Evolutionary conservation across 2,329 filamentous ascomycete species (phyloP).

Genomic region (Mycosphaerella arachidis): DNA sequence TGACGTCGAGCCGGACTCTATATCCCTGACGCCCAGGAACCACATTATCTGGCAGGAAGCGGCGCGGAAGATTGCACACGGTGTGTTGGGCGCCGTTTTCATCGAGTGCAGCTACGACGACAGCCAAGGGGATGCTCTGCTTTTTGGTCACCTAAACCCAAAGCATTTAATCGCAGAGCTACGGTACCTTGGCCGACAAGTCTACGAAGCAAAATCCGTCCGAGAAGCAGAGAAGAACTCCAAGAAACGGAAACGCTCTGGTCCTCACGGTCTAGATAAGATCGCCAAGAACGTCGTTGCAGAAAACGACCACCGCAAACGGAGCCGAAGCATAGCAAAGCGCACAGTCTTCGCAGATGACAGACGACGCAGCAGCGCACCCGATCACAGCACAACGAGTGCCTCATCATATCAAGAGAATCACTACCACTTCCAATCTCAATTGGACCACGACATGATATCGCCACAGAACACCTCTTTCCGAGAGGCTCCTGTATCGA

Average conservation of each 20-base stretch:
- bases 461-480: constrained; percentile 1
- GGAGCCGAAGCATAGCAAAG: constrained; percentile 31
- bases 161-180: constrained; percentile 78
- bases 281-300: constrained; percentile 21
- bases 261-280: constrained; percentile 35
- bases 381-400: constrained; percentile 7
- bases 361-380: constrained; percentile 16
- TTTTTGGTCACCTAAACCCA: constrained; percentile 88
- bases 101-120: constrained; percentile 96
- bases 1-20: constrained; percentile 85
- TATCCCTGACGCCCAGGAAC: constrained; percentile 79
- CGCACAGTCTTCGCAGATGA: constrained; percentile 17
- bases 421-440: constrained; percentile 14
- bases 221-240: constrained; percentile 41
- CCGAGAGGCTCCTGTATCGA: background rate
- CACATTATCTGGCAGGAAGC: constrained; percentile 81
- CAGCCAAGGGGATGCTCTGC: constrained; percentile 65
- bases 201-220: constrained; percentile 47
- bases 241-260: constrained; percentile 61
- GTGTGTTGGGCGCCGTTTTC: constrained; percentile 73
- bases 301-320: constrained; percentile 28
- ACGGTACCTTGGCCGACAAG: constrained; percentile 63
- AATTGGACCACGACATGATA: constrained; percentile 1
- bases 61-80: constrained; percentile 73
- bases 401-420: constrained; percentile 12